A percentile compares a stretch with the other conserved stretches of the same genome.
phyloP scores from a whole-genome alignment of 2,329 filamentous ascomycete species.

The Botrytis aclada region DNA sequence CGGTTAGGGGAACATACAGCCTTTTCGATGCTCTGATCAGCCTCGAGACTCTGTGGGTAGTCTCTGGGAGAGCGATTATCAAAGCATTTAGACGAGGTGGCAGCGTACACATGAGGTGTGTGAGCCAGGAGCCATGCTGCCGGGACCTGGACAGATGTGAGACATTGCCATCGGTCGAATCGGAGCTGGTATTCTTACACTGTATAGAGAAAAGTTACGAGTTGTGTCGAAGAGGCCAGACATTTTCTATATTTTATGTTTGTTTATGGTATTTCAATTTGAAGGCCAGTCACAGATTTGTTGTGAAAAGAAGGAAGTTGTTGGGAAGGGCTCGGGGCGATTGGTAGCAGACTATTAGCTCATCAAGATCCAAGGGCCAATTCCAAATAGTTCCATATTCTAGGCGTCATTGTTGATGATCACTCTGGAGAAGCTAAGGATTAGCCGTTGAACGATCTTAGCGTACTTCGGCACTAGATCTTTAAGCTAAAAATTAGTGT shows the following conservation, averaged over 20 bases:
- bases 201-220: conserved; percentile 1
- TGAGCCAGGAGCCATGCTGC: conserved; percentile 1
- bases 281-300: not conserved
- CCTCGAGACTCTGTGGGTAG: not conserved
- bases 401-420: not conserved
- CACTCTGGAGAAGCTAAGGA: no score
- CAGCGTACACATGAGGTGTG: not conserved
- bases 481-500: not conserved
- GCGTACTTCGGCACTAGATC: not conserved
- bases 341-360: not conserved
- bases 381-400: not conserved
- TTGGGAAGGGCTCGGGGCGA: not conserved
- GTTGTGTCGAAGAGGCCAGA: not conserved
- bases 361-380: not conserved
- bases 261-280: not conserved
- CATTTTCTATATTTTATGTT: not conserved
- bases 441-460: not conserved
- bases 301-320: not conserved
- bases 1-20: not conserved
- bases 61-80: conserved; percentile 4
- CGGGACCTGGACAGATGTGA: not conserved
- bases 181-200: not conserved
- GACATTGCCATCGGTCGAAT: not conserved
- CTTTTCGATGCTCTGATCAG: not conserved
- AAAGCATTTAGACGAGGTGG: not conserved